Base-by-base conservation (phyloP, 495 filamentous ascomycete genomes). In the Podospora australis region DNA sequence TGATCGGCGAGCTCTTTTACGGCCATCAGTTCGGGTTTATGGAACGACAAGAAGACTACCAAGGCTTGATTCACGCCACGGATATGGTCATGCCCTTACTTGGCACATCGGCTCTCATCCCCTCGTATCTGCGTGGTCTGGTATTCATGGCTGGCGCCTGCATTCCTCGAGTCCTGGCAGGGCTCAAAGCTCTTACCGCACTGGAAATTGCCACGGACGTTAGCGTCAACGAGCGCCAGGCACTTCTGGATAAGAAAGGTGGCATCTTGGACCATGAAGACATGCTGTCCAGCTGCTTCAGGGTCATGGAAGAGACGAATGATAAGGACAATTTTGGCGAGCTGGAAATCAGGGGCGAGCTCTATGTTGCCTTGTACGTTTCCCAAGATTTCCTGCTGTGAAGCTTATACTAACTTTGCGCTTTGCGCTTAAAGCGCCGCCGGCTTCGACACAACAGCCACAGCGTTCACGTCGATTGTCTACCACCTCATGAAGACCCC, bases 401-500 rank as follows among this genome's bases (percentile, higher is more conserved):
- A 22, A 2, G 36, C 10, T 6, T 39, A 19, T 19, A 16, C 14
- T 39, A 8, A 22, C 13, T 2, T 21, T 41, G 16, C 17, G 23
- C 19, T 6, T 9, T 23, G 14, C 0, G 13, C 20, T 11, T 23
- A 39, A 4, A 40, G 38, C 8, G 16, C 13, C 9, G 40, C 40
- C 0, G 40, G 40, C 3, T 43, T 23, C 5, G 40, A 43, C n/a
- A 43, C 40, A 21, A 43, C 40, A 2, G 40, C 40, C 7, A 43
- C 10, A 14, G 40, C 40, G 2, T 13, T 43, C n/a, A 43, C 40
- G 4, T 43, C 40, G 20, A 24, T 43, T 43, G 22, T 43, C 6
- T 43, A 43, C n/a, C 40, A 43, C 14, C 23, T 43, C n/a, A 16
- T 28, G 23, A 43, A 43, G 20, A 43, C 25, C 2, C 40, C 40